Evolutionary conservation across 768 basidiomycete genomes (phyloP).

Genomic region (Pisolithus sp.): DNA sequence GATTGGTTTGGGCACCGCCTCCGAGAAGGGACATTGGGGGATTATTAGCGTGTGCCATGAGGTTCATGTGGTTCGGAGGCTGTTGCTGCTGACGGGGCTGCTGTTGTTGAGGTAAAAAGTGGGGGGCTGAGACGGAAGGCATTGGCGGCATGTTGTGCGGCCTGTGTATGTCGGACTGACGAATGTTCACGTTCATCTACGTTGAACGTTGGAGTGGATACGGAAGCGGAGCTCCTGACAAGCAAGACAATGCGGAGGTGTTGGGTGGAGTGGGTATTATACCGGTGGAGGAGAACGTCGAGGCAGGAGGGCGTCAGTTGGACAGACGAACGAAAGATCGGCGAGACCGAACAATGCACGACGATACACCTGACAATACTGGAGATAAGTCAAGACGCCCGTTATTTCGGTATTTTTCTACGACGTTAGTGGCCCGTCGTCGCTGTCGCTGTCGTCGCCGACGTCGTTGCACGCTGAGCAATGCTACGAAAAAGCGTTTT

Average conservation of each 20-base stretch:
- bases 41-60: constrained; percentile 31
- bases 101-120: constrained; percentile 34
- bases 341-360: constrained; percentile 1
- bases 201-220: constrained; percentile 3
- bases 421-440: not conserved
- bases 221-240: constrained; percentile 3
- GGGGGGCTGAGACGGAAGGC: constrained; percentile 31
- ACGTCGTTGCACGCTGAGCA: too few species aligned
- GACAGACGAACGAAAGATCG: constrained; percentile 1
- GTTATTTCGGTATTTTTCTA: too few species aligned
- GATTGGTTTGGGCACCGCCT: constrained; percentile 21
- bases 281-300: not conserved
- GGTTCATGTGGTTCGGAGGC: constrained; percentile 28
- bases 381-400: not conserved
- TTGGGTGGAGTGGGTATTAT: not conserved
- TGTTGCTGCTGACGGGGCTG: constrained; percentile 31
- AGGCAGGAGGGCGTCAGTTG: not conserved
- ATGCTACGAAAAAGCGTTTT: too few species aligned
- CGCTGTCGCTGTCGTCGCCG: too few species aligned
- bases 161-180: constrained; percentile 41
- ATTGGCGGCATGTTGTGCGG: constrained; percentile 37
- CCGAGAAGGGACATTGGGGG: constrained; percentile 36
- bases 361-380: constrained; percentile 1
- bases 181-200: constrained; percentile 37
- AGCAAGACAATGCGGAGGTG: constrained; percentile 9